phyloP scores from a whole-genome alignment of 345 rosid genomes.

The Eucalyptus microcorys region DNA sequence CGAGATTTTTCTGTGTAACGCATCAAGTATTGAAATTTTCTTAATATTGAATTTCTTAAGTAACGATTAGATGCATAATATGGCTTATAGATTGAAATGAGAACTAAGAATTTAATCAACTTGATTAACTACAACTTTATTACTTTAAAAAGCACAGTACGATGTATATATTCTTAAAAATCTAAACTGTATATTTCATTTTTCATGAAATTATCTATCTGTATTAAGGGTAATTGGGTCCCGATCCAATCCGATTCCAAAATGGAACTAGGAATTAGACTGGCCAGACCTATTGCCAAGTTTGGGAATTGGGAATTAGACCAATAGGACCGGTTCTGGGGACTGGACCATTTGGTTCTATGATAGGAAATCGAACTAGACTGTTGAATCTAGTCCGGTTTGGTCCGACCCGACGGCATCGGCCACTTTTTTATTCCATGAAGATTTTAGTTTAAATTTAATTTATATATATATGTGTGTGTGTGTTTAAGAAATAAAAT shows the following conservation, averaged over 20 bases:
- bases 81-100: background rate
- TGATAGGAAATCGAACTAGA: too few relatives aligned
- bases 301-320: too few relatives aligned
- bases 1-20: background rate
- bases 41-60: background rate
- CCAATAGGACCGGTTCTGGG: too few relatives aligned
- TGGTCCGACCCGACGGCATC: too few relatives aligned
- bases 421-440: too few relatives aligned
- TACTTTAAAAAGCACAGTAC: background rate
- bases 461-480: too few relatives aligned
- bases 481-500: too few relatives aligned
- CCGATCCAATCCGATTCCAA: fast-evolving
- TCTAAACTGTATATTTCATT: background rate
- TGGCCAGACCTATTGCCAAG: too few relatives aligned
- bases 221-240: fast-evolving
- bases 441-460: too few relatives aligned
- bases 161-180: background rate
- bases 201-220: background rate
- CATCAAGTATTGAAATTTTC: background rate
- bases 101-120: background rate
- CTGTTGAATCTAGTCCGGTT: fast-evolving
- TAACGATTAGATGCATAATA: background rate
- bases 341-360: too few relatives aligned
- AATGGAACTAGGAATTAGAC: too few relatives aligned
- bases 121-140: background rate